phyloP scores from a whole-genome alignment of 495 filamentous ascomycete species.

The Daldinia grandis region DNA sequence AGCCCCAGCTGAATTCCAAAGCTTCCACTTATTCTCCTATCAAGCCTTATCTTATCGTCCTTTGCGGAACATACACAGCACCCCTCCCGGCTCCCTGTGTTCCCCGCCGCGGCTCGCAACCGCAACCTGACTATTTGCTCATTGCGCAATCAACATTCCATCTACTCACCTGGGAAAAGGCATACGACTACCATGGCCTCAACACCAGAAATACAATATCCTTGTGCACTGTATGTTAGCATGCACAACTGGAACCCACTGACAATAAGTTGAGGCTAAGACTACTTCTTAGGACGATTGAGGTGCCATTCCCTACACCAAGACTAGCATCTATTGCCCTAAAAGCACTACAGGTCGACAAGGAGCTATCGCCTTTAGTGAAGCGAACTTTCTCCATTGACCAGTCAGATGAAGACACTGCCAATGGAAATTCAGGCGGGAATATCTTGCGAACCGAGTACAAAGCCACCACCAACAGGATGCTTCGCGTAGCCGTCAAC shows the following conservation, averaged over 20 bases:
- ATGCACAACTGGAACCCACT: not conserved
- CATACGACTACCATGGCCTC: conserved; percentile 39
- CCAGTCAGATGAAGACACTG: conserved; percentile 42
- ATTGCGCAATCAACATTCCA: conserved; percentile 39
- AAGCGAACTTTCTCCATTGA: conserved; percentile 71
- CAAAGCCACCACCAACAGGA: conserved; percentile 89
- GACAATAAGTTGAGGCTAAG: conserved; percentile 29
- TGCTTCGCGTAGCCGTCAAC: conserved; percentile 96
- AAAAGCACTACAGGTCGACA: conserved; percentile 81
- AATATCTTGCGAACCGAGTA: conserved; percentile 79
- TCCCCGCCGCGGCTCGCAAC: conserved; percentile 12
- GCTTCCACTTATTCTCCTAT: conserved; percentile 8
- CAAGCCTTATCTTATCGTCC: conserved; percentile 38
- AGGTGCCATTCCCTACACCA: conserved; percentile 82
- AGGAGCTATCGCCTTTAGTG: conserved; percentile 86
- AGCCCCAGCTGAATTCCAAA: conserved; percentile 37
- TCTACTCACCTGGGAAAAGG: not conserved
- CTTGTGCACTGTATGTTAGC: conserved; percentile 71
- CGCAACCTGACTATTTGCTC: not conserved
- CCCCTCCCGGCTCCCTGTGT: not conserved
- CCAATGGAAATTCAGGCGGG: conserved; percentile 51
- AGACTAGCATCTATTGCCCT: conserved; percentile 81
- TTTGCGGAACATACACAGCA: too few species aligned
- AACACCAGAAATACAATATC: conserved; percentile 63
- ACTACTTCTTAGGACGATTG: conserved; percentile 67